These are phyloP conservation scores for Lagenidium sp. DNA, from an alignment of 352 stramenopile genomes.

Conservation along the genomic window DNA sequence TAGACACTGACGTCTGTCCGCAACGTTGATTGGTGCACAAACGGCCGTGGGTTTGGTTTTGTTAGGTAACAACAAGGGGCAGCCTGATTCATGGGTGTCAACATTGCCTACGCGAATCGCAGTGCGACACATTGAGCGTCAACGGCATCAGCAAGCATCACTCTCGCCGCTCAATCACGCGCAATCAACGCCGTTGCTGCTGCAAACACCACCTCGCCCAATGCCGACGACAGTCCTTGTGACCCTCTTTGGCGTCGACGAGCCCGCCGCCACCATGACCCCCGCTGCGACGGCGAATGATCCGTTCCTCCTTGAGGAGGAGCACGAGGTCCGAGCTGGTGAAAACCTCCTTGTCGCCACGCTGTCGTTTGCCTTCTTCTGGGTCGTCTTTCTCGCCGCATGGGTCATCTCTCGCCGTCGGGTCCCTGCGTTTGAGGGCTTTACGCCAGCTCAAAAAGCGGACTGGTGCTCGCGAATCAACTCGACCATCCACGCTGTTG, in stretches of 20 bases:
- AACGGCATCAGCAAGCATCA: too few relatives aligned
- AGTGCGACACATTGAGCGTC: too few relatives aligned
- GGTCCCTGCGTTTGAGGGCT: slow-evolving; percentile 49
- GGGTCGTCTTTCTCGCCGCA: slow-evolving; percentile 47
- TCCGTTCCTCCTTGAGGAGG: slow-evolving; percentile 40
- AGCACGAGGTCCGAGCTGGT: slow-evolving; percentile 38
- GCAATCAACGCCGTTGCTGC: too few relatives aligned
- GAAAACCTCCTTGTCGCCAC: slow-evolving; percentile 56
- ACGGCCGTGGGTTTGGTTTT: too few relatives aligned
- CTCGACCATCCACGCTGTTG: slow-evolving; percentile 65
- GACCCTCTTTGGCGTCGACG: slow-evolving; percentile 5
- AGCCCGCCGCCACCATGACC: slow-evolving; percentile 1
- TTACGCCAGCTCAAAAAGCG: slow-evolving; percentile 57
- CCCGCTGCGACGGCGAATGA: slow-evolving; percentile 1
- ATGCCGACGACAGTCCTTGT: slow-evolving; percentile 8
- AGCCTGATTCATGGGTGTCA: too few relatives aligned
- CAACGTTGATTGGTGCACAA: too few relatives aligned
- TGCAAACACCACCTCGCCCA: too few relatives aligned
- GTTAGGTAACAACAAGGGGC: too few relatives aligned
- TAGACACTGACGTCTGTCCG: too few relatives aligned
- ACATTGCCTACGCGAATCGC: too few relatives aligned
- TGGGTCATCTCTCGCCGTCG: slow-evolving; percentile 46
- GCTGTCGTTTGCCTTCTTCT: slow-evolving; percentile 62
- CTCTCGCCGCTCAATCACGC: too few relatives aligned
- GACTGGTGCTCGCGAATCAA: slow-evolving; percentile 81